These are phyloP conservation scores for Aspergillus sp. DNA, from an alignment of 2,329 filamentous ascomycete genomes.

Conservation along the genomic window DNA sequence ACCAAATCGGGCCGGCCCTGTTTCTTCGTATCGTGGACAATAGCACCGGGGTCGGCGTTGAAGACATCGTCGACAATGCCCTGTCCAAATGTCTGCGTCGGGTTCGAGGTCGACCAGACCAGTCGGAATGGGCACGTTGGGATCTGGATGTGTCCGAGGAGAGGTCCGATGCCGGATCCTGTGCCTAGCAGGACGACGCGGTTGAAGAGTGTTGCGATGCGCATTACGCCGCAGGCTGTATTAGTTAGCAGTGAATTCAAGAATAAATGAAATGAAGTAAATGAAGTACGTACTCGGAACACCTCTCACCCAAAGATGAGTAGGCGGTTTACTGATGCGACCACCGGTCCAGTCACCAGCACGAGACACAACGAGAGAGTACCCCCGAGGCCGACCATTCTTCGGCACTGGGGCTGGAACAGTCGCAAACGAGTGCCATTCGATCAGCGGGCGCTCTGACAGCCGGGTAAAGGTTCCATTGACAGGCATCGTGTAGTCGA, in stretches of 20 bases:
- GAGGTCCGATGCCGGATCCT: slow-evolving; percentile 41
- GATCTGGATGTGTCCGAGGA: slow-evolving; percentile 24
- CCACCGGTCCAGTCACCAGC: slow-evolving; percentile 26
- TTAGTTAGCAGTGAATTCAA: background rate
- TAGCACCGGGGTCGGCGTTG: slow-evolving; percentile 32
- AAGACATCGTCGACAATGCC: slow-evolving; percentile 31
- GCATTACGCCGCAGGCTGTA: slow-evolving; percentile 31
- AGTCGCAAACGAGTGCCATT: slow-evolving; percentile 26
- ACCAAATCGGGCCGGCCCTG: slow-evolving; percentile 36
- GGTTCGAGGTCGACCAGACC: slow-evolving; percentile 38
- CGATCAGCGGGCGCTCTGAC: slow-evolving; percentile 18
- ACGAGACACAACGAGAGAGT: slow-evolving; percentile 15
- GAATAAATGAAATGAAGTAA: background rate
- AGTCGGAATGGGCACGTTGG: slow-evolving; percentile 23
- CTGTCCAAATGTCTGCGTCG: slow-evolving; percentile 34
- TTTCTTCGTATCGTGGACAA: slow-evolving; percentile 37
- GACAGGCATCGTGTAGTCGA: slow-evolving; percentile 19
- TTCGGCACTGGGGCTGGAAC: slow-evolving; percentile 13
- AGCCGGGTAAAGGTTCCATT: slow-evolving; percentile 20
- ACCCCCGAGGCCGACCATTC: slow-evolving; percentile 7
- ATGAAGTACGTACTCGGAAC: slow-evolving; percentile 13
- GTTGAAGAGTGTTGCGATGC: slow-evolving; percentile 31
- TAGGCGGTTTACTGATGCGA: slow-evolving; percentile 21
- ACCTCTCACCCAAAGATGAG: slow-evolving; percentile 20
- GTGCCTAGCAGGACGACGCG: slow-evolving; percentile 40